Percentiles rank a stretch among this genome's conserved stretches.
phyloP scores from a whole-genome alignment of 2,329 filamentous ascomycete genomes.

The Penicillium thymicola region DNA sequence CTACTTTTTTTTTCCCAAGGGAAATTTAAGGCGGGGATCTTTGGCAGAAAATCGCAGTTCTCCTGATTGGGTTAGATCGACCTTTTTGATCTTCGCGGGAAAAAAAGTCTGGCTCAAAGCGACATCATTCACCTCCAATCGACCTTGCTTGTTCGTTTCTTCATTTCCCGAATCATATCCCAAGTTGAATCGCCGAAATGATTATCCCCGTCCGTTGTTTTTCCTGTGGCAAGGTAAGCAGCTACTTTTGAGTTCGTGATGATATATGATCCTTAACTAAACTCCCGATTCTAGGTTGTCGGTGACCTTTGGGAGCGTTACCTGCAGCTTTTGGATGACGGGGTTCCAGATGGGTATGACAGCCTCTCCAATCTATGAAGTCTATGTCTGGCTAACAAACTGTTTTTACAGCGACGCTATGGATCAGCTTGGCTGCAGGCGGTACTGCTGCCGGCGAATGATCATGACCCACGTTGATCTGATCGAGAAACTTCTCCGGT shows the following conservation, averaged over 20 bases:
- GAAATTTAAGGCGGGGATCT: slow-evolving; percentile 14
- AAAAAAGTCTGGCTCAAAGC: slow-evolving; percentile 10
- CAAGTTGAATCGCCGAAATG: slow-evolving; percentile 54
- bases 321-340: slow-evolving; percentile 78
- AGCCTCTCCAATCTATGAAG: background rate
- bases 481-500: slow-evolving; percentile 97
- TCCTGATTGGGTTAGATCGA: slow-evolving; percentile 8
- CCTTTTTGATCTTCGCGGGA: slow-evolving; percentile 3
- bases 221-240: slow-evolving; percentile 89
- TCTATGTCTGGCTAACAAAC: slow-evolving; percentile 10
- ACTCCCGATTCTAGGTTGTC: slow-evolving; percentile 64
- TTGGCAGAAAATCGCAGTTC: slow-evolving; percentile 16
- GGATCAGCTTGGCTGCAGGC: slow-evolving; percentile 87
- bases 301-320: slow-evolving; percentile 98
- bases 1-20: slow-evolving; percentile 22
- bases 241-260: slow-evolving; percentile 14
- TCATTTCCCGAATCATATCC: background rate
- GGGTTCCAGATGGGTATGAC: slow-evolving; percentile 67
- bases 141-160: slow-evolving; percentile 6
- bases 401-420: slow-evolving; percentile 72
- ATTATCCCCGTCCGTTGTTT: slow-evolving; percentile 99
- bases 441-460: slow-evolving; percentile 99
- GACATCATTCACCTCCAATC: slow-evolving; percentile 5
- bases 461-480: slow-evolving; percentile 99
- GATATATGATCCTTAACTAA: slow-evolving; percentile 8